Base-by-base conservation (phyloP, 768 basidiomycete species). In the Mrakia hoshinonis region DNA sequence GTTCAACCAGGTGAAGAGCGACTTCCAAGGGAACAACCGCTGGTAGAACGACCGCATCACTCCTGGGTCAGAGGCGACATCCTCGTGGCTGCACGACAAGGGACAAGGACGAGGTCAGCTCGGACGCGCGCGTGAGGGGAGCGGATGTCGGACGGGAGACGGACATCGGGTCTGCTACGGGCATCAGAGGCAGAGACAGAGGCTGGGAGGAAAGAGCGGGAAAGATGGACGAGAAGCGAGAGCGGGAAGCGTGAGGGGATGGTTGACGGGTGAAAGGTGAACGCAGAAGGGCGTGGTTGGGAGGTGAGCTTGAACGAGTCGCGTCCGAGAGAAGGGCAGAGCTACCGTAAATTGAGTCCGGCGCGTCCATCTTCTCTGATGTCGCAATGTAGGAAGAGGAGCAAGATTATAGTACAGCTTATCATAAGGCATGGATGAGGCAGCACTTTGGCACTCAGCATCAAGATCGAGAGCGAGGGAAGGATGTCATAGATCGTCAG, bases 1-100 rank as follows among this genome's bases (percentile, higher is more conserved):
- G 78, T 97, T 97, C 29, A 99, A 83, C 96, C 96, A 99, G 72
- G 85, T 84, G 81, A 88, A 97, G 74, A 98, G 85, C 0, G 91
- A 89, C 78, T 92, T 90, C 85, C 91, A 98, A 2, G 96, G 96
- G 79, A 95, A 97, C 0, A 98, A 82, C 55, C 92, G 85, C 52
- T 87, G 84, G 81, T 99, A 98, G 80, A 92, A 99, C 12, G 84
- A 83, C 29, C 84, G 79, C 86, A 89, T 89, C 64, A 88, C 82
- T 76, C 87, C 85, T 18, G 86, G 85, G 46, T 65, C 51, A 52
- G 70, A 67, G 38, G 65, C 64, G 34, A 67, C 70, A 52, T 52
- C 63, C 38, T 72, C 70, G 64, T 60, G 49, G 10, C 51, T 68
- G 64, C 3, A 29, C 3, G 31, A n/a, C 11, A 24, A 34, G 24